Conservation (phyloP, 306 rosid genomes). For the Myrica gale region DNA sequence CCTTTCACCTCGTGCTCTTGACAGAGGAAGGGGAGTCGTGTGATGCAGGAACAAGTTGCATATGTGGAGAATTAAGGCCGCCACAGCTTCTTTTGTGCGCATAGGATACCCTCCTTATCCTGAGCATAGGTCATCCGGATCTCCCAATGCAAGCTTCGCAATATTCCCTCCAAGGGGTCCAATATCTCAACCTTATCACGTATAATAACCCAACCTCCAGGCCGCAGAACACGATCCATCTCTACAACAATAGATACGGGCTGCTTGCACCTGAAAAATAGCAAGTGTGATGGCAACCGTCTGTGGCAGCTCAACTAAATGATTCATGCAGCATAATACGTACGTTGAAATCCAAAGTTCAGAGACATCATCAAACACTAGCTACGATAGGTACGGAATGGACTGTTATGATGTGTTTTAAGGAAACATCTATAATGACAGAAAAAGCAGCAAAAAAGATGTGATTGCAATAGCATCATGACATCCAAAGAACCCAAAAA, state of each 20-base stretch:
- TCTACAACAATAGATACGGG: constrained; percentile 75
- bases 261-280: constrained; percentile 72
- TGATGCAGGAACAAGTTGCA: constrained; percentile 4
- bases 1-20: background rate
- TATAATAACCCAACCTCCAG: constrained; percentile 88
- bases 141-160: constrained; percentile 76
- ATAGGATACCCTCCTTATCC: constrained; percentile 71
- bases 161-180: constrained; percentile 67
- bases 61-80: constrained; percentile 46
- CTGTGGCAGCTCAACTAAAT: background rate
- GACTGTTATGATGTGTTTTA: background rate
- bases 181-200: constrained; percentile 85
- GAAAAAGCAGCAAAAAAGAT: background rate
- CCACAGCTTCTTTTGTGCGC: constrained; percentile 84
- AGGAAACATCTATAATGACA: background rate
- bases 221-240: constrained; percentile 88
- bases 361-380: background rate
- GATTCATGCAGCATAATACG: background rate
- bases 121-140: constrained; percentile 73
- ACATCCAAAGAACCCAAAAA: background rate
- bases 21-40: constrained; percentile 9
- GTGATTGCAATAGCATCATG: background rate
- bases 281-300: background rate
- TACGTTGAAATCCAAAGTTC: background rate
- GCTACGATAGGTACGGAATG: background rate